These are phyloP conservation scores for Hypoxylon sp. DNA, from an alignment of 2,329 filamentous ascomycete species.

Conservation along the genomic window DNA sequence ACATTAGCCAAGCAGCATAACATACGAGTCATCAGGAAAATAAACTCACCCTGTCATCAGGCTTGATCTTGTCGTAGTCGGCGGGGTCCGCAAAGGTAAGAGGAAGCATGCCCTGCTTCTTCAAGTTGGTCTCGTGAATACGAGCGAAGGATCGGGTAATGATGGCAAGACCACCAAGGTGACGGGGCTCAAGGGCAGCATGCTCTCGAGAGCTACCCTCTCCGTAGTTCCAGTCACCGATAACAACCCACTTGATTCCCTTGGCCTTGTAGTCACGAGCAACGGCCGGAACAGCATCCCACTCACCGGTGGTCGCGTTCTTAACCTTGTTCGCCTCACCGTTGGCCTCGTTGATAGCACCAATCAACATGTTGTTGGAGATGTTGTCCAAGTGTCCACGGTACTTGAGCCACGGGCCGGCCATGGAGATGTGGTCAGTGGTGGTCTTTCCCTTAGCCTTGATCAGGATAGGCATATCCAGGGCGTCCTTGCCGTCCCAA, in stretches of 20 bases:
- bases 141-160: conserved; percentile 96
- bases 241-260: conserved; percentile 95
- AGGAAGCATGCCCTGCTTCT: conserved; percentile 99
- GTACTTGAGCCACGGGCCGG: conserved; percentile 98
- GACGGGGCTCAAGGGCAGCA: conserved; percentile 95
- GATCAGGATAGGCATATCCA: conserved; percentile 90
- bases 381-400: conserved; percentile 99
- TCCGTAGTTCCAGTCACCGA: conserved; percentile 99
- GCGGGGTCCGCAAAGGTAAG: conserved; percentile 94
- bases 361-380: conserved; percentile 99
- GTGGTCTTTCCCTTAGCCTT: conserved; percentile 98
- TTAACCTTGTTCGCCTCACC: conserved; percentile 97
- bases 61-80: conserved; percentile 97
- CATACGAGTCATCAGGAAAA: neutral
- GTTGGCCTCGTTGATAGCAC: conserved; percentile 96
- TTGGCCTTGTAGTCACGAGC: conserved; percentile 99
- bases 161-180: conserved; percentile 96
- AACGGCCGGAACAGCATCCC: conserved; percentile 89
- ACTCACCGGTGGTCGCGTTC: conserved; percentile 88
- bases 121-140: conserved; percentile 99
- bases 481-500: conserved; percentile 94
- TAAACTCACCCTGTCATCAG: conserved; percentile 80
- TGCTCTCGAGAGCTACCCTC: conserved; percentile 98
- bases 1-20: conserved; percentile 41
- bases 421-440: conserved; percentile 98